Evolutionary conservation across 441 rosid genomes (phyloP), one percentile per base, ranked within the genome.

Genomic region (Manihot esculenta): DNA sequence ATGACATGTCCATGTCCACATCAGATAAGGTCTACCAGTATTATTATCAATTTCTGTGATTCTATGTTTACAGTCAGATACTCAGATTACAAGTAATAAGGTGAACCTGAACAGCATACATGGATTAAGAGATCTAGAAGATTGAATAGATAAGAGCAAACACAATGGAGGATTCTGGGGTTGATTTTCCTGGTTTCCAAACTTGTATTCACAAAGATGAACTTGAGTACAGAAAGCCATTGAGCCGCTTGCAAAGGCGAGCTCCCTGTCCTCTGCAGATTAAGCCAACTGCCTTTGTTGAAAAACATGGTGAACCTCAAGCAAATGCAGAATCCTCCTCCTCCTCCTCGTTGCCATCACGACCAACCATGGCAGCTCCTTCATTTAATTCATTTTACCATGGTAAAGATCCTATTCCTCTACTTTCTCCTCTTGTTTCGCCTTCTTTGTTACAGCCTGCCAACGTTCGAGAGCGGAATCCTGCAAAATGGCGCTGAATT

Each of bases 381-480:
- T 79, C 84, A 5, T 66, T 79, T 24, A 59, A 66, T 70, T 71
- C 84, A 57, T 84, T 80, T 24, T 72, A 72, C 78, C 80, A 78
- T 66, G 83, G 80, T 69, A 85, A 85, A 81, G 97, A 85, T 72
- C 90, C 94, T 66, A 91, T 91, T 49, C 92, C 94, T 77, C 82
- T 91, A 12, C 85, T 89, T 44, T 86, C 97, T 41, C 97, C 97
- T 66, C 94, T 88, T 0, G 93, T 87, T 18, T 77, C 77, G 75
- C 93, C 94, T 77, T 72, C 86, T 27, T 59, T 70, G 78, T 78
- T 79, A 63, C 80, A 82, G 51, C 76, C 84, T 49, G 63, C 79
- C 70, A 41, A 47, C 65, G 71, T 55, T 64, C 79, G 76, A 66
- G 76, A 79, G 73, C 83, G 74, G 45, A 83, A 72, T 38, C 65